phyloP scores from a whole-genome alignment of 2,329 filamentous ascomycete species.

The Pezicula carpinea region DNA sequence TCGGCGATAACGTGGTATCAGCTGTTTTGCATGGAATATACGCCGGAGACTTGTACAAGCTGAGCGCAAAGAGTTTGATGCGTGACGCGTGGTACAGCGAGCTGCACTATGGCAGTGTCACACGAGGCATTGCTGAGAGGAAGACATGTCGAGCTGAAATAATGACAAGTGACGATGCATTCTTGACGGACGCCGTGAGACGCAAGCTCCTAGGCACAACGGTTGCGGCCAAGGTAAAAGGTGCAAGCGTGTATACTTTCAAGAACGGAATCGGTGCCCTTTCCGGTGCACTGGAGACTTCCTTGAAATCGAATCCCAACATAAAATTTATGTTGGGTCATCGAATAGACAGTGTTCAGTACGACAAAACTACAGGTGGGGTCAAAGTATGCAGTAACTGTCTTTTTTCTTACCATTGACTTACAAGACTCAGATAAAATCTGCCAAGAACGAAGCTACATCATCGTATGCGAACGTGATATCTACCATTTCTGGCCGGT shows the following conservation, averaged over 20 bases:
- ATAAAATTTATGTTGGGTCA: slow-evolving; percentile 51
- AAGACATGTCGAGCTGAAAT: slow-evolving; percentile 1
- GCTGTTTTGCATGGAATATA: slow-evolving; percentile 84
- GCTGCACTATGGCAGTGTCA: slow-evolving; percentile 11
- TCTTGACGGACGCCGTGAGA: not conserved
- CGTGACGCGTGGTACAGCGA: slow-evolving; percentile 21
- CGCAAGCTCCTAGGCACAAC: not conserved
- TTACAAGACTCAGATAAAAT: slow-evolving; percentile 29
- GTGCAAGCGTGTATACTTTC: slow-evolving; percentile 41
- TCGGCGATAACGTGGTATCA: slow-evolving; percentile 71
- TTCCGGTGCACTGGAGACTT: slow-evolving; percentile 45
- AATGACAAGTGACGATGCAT: not conserved
- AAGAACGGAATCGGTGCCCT: slow-evolving; percentile 60
- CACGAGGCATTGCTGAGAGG: not conserved
- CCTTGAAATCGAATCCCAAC: slow-evolving; percentile 48
- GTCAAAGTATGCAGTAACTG: slow-evolving; percentile 37
- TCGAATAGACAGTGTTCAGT: slow-evolving; percentile 43
- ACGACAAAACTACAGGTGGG: slow-evolving; percentile 30
- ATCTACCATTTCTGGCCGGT: slow-evolving; percentile 47
- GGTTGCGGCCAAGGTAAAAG: slow-evolving; percentile 13
- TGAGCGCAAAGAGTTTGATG: slow-evolving; percentile 64
- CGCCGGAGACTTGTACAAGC: slow-evolving; percentile 77
- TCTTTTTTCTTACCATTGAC: slow-evolving; percentile 3
- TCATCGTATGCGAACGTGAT: slow-evolving; percentile 53
- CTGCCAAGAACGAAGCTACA: slow-evolving; percentile 16